Evolutionary conservation across 345 rosid genomes (phyloP).

Genomic region (Ceriops tagal): DNA sequence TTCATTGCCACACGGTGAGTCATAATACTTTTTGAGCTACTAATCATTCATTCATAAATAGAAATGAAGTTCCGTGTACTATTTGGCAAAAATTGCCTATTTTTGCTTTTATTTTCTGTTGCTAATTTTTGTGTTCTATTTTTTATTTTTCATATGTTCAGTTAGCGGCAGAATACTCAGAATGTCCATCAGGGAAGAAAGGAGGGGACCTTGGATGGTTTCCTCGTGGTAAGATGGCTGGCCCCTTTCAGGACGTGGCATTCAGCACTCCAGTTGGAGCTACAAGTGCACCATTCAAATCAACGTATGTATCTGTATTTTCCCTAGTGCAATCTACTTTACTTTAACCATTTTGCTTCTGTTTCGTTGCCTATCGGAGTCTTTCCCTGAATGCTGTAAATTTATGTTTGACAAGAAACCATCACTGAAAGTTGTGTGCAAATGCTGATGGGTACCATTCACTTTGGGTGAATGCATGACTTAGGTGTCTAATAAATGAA

Average conservation of each 20-base stretch:
- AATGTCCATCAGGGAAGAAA: slow-evolving; percentile 95
- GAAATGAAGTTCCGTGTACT: neutral
- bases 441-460: no score
- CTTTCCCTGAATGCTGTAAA: neutral
- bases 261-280: slow-evolving; percentile 77
- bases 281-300: slow-evolving; percentile 93
- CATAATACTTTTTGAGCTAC: no score
- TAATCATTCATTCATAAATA: neutral
- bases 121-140: neutral
- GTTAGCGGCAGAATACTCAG: slow-evolving; percentile 93
- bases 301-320: slow-evolving; percentile 47
- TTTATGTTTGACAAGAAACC: neutral
- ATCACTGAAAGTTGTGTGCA: neutral
- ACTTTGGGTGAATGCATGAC: no score
- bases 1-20: no score
- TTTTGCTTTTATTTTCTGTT: neutral
- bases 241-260: slow-evolving; percentile 94
- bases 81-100: neutral
- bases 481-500: no score
- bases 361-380: neutral
- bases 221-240: slow-evolving; percentile 97
- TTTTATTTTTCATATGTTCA: slow-evolving; percentile 16
- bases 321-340: neutral
- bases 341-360: neutral
- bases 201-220: slow-evolving; percentile 99